phyloP scores from a whole-genome alignment of 179 eudicot species.

The Silene noctiflora region DNA sequence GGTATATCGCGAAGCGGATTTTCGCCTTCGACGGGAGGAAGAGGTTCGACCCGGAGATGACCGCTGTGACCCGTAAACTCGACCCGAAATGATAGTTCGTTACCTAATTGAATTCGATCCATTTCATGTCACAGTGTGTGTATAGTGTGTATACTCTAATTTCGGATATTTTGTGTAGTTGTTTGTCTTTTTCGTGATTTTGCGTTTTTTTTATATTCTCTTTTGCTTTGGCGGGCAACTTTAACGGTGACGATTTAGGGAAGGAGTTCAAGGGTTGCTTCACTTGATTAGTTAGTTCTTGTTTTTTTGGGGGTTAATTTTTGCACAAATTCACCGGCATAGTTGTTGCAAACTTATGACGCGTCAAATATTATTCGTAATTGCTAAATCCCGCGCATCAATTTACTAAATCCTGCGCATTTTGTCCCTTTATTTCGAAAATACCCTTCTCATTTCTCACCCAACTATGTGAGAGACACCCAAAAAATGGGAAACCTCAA shows the following conservation, averaged over 20 bases:
- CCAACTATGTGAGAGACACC: no score
- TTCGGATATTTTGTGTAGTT: background rate
- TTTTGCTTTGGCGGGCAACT: conserved; percentile 24
- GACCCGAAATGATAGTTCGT: conserved; percentile 73
- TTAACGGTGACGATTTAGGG: background rate
- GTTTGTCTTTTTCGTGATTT: no score
- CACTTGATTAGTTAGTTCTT: no score
- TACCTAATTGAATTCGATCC: conserved; percentile 61
- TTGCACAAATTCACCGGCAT: no score
- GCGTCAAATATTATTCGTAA: no score
- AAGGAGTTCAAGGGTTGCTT: background rate
- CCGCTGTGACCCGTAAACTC: conserved; percentile 91
- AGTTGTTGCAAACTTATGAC: no score
- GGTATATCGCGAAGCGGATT: conserved; percentile 60
- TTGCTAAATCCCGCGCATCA: no score
- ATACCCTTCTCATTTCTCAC: no score
- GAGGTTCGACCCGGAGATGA: conserved; percentile 78
- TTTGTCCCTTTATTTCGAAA: no score
- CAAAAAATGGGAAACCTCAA: no score
- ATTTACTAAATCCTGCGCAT: no score
- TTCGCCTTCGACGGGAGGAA: conserved; percentile 65
- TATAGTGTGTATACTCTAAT: background rate
- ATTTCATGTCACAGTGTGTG: conserved; percentile 30
- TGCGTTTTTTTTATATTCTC: background rate
- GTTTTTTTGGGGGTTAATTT: no score